Evolutionary conservation across 768 basidiomycete genomes (phyloP), one percentile per base, ranked within the genome.

Genomic region (Strobilomyces dryophilus): DNA sequence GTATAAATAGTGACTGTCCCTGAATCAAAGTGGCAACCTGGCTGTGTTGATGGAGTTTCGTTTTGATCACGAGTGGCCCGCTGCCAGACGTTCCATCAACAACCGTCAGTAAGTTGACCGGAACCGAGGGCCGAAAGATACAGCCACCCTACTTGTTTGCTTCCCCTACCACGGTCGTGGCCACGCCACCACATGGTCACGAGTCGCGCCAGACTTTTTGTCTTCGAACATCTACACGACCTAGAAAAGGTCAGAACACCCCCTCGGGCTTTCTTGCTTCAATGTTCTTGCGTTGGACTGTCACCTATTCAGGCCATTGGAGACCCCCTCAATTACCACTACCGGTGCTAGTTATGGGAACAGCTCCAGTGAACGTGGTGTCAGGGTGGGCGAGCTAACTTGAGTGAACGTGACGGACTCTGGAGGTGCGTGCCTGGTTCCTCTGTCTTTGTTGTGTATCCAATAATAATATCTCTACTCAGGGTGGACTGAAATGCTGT

Each of bases 401-500:
- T 34, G 15, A 40, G 24, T 24, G 24, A 4, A 24, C 43, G 39
- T 8, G 56, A 55, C 41, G 24, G 32, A 20, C 4, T 31, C 37
- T 61, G 32, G 59, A 58, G 46, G 62, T 53, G 31, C 9, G 7
- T 7, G n/a, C n/a, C n/a, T 40, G 11, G 31, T 5, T 46, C 21
- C 12, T 24, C 29, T 15, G 32, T 0, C 20, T 20, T 49, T 11
- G 7, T 18, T 32, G 11, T 20, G n/a, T 24, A 4, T 2, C 18
- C 3, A n/a, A n/a, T 11, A 18, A 32, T 27, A 11, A 43, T 35
- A 46, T 5, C 41, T 1, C 17, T 2, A 2, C 3, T 2, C 31
- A 57, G 56, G 53, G 51, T 40, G 55, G 62, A 29, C 53, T 60
- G 21, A 53, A 56, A 35, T 61, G 51, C 54, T 61, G 20, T 58